Conservation (phyloP, 2,329 filamentous ascomycete species). For the Escovopsis sp. region DNA sequence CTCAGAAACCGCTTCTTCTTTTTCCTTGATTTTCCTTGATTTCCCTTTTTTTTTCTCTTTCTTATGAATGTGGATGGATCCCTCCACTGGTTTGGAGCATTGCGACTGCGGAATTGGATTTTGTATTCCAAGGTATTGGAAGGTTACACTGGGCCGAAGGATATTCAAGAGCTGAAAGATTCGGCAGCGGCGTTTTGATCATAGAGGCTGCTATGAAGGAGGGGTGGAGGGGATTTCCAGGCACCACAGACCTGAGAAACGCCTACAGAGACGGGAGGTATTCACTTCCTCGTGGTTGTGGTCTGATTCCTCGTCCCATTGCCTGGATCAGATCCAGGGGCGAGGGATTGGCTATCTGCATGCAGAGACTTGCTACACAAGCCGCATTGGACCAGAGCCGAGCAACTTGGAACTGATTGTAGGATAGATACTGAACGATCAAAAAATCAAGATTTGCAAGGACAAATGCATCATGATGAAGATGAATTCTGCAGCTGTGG, state of each 20-base stretch:
- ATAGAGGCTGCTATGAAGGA: neutral
- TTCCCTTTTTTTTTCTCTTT: neutral
- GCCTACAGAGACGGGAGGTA: no score
- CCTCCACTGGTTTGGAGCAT: neutral
- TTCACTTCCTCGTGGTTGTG: no score
- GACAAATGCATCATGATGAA: no score
- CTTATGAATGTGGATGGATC: neutral
- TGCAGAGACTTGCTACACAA: no score
- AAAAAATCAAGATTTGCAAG: no score
- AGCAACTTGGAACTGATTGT: no score
- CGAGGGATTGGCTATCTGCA: no score
- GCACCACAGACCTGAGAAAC: neutral
- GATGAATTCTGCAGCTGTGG: no score
- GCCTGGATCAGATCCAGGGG: no score
- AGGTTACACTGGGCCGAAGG: constrained; percentile 20
- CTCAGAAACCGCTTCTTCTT: neutral
- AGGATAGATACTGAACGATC: no score
- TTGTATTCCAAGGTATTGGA: constrained; percentile 13
- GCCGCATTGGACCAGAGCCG: no score
- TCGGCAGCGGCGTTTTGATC: constrained; percentile 24
- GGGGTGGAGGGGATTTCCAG: neutral
- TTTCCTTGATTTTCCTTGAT: neutral
- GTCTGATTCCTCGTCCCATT: no score
- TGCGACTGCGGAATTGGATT: neutral
- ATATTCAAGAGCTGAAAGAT: constrained; percentile 42